A percentile compares a stretch with the other conserved stretches of the same genome.
These are phyloP conservation scores for Schizophyllum commune DNA, from an alignment of 1,284 basidiomycete genomes.

Conservation along the genomic window DNA sequence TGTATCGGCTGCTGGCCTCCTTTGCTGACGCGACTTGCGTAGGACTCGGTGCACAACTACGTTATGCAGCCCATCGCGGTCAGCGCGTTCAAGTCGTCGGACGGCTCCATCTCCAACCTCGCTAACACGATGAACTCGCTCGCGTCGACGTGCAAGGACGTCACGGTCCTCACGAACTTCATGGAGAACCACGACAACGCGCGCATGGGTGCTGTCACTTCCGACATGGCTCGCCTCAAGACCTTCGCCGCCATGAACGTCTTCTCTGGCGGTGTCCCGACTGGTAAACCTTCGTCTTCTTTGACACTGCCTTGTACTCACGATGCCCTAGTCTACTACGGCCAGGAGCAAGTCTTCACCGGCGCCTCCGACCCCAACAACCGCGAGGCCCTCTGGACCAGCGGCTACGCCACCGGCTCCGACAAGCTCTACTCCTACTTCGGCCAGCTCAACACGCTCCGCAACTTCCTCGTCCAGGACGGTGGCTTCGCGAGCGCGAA, in stretches of 20 bases:
- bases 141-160: constrained; percentile 36
- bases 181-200: constrained; percentile 78
- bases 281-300: constrained; percentile 14
- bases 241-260: constrained; percentile 45
- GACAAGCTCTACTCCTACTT: constrained; percentile 21
- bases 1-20: constrained; percentile 12
- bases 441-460: constrained; percentile 32
- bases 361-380: constrained; percentile 50
- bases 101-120: constrained; percentile 27
- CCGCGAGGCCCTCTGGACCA: constrained; percentile 60
- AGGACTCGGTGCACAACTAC: constrained; percentile 60
- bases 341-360: constrained; percentile 60
- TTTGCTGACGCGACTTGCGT: constrained; percentile 29
- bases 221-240: constrained; percentile 38
- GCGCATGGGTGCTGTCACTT: constrained; percentile 48
- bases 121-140: background rate
- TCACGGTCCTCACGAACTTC: constrained; percentile 62
- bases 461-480: constrained; percentile 31
- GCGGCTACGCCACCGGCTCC: constrained; percentile 38
- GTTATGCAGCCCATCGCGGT: constrained; percentile 58
- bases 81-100: constrained; percentile 53
- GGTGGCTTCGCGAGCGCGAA: constrained; percentile 1
- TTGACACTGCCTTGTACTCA: background rate
- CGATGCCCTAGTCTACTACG: constrained; percentile 50
- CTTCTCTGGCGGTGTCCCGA: constrained; percentile 54